Conservation (phyloP, 2,329 filamentous ascomycete species). For the Epicoccum sorghinum region DNA sequence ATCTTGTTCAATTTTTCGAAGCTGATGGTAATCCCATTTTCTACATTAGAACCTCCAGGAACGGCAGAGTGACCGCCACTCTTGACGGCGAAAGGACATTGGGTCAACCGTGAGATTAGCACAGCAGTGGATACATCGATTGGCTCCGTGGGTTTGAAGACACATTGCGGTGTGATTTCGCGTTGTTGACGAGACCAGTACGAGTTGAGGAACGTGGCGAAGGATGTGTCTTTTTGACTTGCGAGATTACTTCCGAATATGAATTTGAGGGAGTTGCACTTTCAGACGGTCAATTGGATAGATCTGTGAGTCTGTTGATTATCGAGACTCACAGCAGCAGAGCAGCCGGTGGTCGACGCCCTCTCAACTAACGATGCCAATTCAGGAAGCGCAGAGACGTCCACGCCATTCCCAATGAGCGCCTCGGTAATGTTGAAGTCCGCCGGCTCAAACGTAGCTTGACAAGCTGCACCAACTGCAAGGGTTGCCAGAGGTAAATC, state of each 20-base stretch:
- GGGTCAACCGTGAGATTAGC: slow-evolving; percentile 22
- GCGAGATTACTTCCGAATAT: slow-evolving; percentile 27
- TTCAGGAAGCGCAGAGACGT: slow-evolving; percentile 22
- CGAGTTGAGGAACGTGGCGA: slow-evolving; percentile 21
- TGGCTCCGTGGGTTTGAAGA: slow-evolving; percentile 24
- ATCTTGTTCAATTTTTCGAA: slow-evolving; percentile 44
- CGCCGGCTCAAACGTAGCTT: slow-evolving; percentile 17
- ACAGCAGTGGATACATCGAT: slow-evolving; percentile 22
- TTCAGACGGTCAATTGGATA: background rate
- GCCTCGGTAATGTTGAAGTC: slow-evolving; percentile 30
- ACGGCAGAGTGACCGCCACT: slow-evolving; percentile 53
- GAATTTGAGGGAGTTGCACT: slow-evolving; percentile 29
- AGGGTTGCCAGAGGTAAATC: background rate
- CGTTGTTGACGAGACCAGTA: slow-evolving; percentile 27
- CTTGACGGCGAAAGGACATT: slow-evolving; percentile 51
- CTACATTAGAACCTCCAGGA: slow-evolving; percentile 50
- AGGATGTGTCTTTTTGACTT: slow-evolving; percentile 18
- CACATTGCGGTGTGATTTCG: slow-evolving; percentile 19
- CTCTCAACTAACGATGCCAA: slow-evolving; percentile 6
- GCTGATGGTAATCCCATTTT: slow-evolving; percentile 52
- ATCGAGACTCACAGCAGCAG: slow-evolving; percentile 24
- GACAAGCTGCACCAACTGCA: background rate
- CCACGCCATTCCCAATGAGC: slow-evolving; percentile 25
- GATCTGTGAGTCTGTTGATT: background rate
- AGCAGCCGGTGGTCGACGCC: slow-evolving; percentile 15